These are phyloP conservation scores for Closterium sp. DNA, from an alignment of 139 green algal species.

Conservation along the genomic window DNA sequence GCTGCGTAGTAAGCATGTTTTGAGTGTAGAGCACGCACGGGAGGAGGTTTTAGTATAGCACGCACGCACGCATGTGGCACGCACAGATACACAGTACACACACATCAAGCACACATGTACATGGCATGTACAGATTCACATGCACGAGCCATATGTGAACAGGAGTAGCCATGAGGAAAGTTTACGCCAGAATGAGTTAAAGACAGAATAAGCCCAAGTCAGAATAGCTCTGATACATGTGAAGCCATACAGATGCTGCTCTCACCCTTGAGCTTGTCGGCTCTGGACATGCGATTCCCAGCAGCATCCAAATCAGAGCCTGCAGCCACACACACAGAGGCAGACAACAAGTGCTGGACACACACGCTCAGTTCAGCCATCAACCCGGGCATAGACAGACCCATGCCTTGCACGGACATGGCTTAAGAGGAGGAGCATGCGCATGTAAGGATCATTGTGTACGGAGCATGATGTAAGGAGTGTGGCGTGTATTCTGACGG, in stretches of 20 bases:
- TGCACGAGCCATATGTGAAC: no score
- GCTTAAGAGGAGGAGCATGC: not conserved
- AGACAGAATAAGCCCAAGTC: not conserved
- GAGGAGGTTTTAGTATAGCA: no score
- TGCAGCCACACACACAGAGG: not conserved
- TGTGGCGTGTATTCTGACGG: no score
- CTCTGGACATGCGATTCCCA: not conserved
- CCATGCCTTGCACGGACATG: not conserved
- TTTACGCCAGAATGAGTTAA: not conserved
- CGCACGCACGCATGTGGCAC: no score
- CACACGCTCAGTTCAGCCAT: not conserved
- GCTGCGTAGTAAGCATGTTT: constrained; percentile 2
- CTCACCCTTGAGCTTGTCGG: constrained; percentile 1
- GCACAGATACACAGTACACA: not conserved
- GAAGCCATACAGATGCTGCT: not conserved
- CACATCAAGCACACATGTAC: no score
- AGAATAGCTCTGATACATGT: not conserved
- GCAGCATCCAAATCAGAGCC: not conserved
- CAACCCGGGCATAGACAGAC: not conserved
- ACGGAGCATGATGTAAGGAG: not conserved
- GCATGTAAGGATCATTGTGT: not conserved
- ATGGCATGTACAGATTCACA: no score
- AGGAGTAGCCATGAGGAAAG: no score
- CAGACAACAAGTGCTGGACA: not conserved
- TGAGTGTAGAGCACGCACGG: no score